Evolutionary conservation across 2,329 filamentous ascomycete species (phyloP).

Genomic region (Dactylella cylindrospora): DNA sequence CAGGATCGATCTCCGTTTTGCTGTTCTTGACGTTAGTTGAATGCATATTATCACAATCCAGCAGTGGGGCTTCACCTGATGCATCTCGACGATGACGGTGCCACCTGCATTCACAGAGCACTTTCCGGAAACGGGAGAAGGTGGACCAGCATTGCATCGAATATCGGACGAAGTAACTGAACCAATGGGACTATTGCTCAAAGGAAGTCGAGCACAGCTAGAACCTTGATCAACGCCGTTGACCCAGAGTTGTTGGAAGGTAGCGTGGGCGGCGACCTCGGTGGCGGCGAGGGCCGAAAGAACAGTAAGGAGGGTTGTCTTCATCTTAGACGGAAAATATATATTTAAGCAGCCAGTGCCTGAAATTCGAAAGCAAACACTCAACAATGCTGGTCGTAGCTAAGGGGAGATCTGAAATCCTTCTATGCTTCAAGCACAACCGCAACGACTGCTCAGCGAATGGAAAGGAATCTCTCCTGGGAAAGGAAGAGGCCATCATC

Average conservation of each 20-base stretch:
- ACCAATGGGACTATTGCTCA: conserved; percentile 59
- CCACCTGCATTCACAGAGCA: conserved; percentile 56
- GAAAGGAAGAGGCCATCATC: neutral
- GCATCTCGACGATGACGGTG: conserved; percentile 62
- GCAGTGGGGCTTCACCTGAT: conserved; percentile 53
- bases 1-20: conserved; percentile 57
- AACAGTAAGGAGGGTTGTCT: neutral
- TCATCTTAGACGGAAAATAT: conserved; percentile 35
- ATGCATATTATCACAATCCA: conserved; percentile 52
- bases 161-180: conserved; percentile 57
- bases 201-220: conserved; percentile 57
- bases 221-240: conserved; percentile 56
- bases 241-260: conserved; percentile 59
- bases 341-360: conserved; percentile 7
- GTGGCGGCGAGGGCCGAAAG: conserved; percentile 47
- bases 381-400: too few relatives aligned
- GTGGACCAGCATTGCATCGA: conserved; percentile 56
- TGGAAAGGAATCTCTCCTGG: too few relatives aligned
- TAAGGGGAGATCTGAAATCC: too few relatives aligned
- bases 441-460: too few relatives aligned
- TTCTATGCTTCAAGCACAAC: too few relatives aligned
- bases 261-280: conserved; percentile 56
- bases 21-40: too few relatives aligned
- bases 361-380: neutral
- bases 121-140: conserved; percentile 52